Evolutionary conservation across 495 filamentous ascomycete genomes (phyloP), one percentile per base, ranked within the genome.

Genomic region (Parachaetomium inaequale): DNA sequence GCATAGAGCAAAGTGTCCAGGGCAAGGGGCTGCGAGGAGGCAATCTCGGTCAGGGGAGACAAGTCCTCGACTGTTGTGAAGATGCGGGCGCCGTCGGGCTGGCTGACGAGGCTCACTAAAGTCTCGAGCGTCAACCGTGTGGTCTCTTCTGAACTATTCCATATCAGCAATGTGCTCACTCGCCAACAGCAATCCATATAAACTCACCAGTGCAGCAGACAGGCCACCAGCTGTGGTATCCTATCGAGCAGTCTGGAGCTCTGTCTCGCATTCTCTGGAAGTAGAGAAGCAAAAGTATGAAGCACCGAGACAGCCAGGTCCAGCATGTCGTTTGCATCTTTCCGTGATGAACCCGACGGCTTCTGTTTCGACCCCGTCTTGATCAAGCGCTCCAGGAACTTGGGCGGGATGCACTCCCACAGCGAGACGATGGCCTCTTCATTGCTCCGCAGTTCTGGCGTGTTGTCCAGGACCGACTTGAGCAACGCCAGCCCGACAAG

Each of bases 401-500:
- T 83, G 51, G 77, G 74, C 38, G 83, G 78, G 46, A 89, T 76
- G 29, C 78, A 76, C 58, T 77, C 72, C 86, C 85, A 87, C 34
- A 84, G 63, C 7, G 63, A 53, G 42, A 58, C 47, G 0, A 79
- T 69, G 26, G 57, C 55, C 14, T 63, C 69, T 52, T 74, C 71
- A 63, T 84, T 68, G 45, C 70, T 62, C 61, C 73, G 62, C 31
- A 82, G 69, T 28, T 81, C 74, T 1, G 74, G 66, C 0, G 78
- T 72, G 56, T 84, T 85, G 67, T 86, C 85, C 2, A 88, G 73
- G 5, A 87, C 69, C 8, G 83, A 79, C 58, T 83, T 86, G 40
- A 88, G 70, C 43, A 88, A 71, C 0, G 86, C 82, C n/a, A 88
- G 74, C 0, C 86, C 86, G 40, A 88, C 85, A 55, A 89, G 87